A percentile compares a stretch with the other conserved stretches of the same genome.
Evolutionary conservation across 306 rosid genomes (phyloP).

Genomic region (Acacia confusa): DNA sequence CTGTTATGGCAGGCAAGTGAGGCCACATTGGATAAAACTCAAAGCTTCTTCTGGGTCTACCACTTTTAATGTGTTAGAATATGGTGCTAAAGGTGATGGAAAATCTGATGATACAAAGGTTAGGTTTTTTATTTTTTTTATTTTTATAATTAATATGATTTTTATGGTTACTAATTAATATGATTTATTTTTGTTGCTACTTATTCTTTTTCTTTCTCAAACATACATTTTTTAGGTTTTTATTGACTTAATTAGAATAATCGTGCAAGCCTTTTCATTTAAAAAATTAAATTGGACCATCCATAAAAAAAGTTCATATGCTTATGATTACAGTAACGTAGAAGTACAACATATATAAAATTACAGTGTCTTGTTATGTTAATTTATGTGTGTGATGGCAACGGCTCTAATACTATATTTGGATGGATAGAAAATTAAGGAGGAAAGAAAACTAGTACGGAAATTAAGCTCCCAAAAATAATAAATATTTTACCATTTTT

Average conservation of each 20-base stretch:
- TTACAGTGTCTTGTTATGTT: not conserved
- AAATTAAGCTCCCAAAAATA: too few relatives aligned
- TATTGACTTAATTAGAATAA: not conserved
- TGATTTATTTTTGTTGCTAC: not conserved
- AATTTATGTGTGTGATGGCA: not conserved
- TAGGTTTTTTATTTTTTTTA: too few relatives aligned
- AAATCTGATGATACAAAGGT: constrained; percentile 76
- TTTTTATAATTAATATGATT: not conserved
- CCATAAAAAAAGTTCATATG: too few relatives aligned
- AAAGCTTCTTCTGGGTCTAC: constrained; percentile 32
- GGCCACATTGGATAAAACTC: constrained; percentile 41
- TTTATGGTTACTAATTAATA: not conserved
- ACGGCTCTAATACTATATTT: not conserved
- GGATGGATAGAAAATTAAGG: too few relatives aligned
- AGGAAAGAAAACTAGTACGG: too few relatives aligned
- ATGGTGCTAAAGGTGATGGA: constrained; percentile 88
- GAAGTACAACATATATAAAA: not conserved
- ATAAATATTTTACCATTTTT: too few relatives aligned
- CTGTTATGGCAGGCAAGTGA: constrained; percentile 46
- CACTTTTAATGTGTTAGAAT: constrained; percentile 60
- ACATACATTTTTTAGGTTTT: not conserved
- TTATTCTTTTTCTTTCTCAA: not conserved
- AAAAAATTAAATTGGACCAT: not conserved
- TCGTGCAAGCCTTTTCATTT: too few relatives aligned
- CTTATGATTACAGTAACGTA: not conserved